Base-by-base conservation (phyloP, 345 rosid genomes). In the Punica granatum region DNA sequence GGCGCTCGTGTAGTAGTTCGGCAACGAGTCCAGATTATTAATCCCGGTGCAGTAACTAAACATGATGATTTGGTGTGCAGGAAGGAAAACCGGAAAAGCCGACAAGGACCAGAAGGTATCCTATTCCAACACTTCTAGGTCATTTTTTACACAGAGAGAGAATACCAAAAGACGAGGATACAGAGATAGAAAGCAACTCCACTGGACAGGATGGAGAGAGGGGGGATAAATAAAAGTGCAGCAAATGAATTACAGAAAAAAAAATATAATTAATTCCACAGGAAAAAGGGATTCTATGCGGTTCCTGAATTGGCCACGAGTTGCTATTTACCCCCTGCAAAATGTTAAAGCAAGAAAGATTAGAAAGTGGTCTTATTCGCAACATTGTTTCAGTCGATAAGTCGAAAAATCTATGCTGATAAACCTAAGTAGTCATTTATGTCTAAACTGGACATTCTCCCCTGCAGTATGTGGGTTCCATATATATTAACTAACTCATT, bases 311-410 rank as follows among this genome's bases (percentile, higher is more conserved):
- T 37, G 41, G 41, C 41, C 5, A 37, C 41, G 41, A 11, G 6
- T 54, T 26, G 31, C 60, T 54, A 54, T 31, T 54, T 54, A 13
- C 60, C 60, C 60, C 60, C 60, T 54, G 60, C 60, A 54, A 54
- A 25, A 54, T 23, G 13, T 21, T 2, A 23, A 23, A 23, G 3
- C 60, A 25, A 54, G 8, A 23, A 26, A 5, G 8, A 48, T 25
- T 3, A n/a, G 59, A 23, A 3, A 23, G n/a, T 25, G 21, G 31
- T 6, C 31, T 14, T 7, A 53, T 23, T 23, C 7, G n/a, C 4
- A 19, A 46, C 23, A 46, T 19, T 43, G 16, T 43, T 19, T 12
- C 15, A 43, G 13, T 19, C 48, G 18, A 1, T 43, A 19, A 43
- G n/a, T 15, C 48, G 23, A 19, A 46, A 19, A 46, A 11, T 19